A percentile compares a stretch with the other conserved stretches of the same genome.
Evolutionary conservation across 2,329 filamentous ascomycete species (phyloP).

Genomic region (Diplodia scrobiculata): DNA sequence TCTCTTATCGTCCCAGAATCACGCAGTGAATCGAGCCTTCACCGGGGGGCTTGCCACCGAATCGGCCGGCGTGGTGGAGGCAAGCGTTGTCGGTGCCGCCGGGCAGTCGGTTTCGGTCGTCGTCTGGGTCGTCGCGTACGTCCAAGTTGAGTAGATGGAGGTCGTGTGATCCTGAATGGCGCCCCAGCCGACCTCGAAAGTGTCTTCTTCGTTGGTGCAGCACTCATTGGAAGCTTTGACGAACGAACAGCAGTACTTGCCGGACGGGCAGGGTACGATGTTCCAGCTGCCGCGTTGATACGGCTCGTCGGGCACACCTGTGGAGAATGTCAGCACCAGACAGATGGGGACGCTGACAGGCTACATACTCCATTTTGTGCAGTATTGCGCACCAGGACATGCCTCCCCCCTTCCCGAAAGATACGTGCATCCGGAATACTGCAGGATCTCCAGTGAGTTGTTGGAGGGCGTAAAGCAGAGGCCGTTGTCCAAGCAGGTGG

Average conservation of each 20-base stretch:
- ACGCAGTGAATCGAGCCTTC: not conserved
- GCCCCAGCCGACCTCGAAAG: conserved; percentile 6
- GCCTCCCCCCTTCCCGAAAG: not conserved
- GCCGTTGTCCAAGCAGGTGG: conserved; percentile 4
- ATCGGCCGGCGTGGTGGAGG: not conserved
- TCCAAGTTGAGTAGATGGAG: not conserved
- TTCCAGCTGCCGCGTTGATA: not conserved
- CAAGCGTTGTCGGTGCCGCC: not conserved
- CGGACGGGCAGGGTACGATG: not conserved
- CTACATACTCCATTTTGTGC: not conserved
- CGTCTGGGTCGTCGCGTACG: not conserved
- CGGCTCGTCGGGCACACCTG: not conserved
- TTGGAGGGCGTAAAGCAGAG: not conserved
- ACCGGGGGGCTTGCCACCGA: not conserved
- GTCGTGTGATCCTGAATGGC: not conserved
- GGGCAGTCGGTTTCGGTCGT: conserved; percentile 24
- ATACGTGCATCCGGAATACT: conserved; percentile 5
- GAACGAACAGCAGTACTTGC: not conserved
- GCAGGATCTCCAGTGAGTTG: not conserved
- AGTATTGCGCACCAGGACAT: conserved; percentile 5
- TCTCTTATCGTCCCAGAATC: not conserved
- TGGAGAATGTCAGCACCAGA: not conserved
- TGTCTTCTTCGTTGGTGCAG: not conserved
- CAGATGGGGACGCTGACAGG: not conserved
- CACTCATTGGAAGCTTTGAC: not conserved